Conservation (phyloP, 805 yeast genomes). For the Brettanomyces sp. region DNA sequence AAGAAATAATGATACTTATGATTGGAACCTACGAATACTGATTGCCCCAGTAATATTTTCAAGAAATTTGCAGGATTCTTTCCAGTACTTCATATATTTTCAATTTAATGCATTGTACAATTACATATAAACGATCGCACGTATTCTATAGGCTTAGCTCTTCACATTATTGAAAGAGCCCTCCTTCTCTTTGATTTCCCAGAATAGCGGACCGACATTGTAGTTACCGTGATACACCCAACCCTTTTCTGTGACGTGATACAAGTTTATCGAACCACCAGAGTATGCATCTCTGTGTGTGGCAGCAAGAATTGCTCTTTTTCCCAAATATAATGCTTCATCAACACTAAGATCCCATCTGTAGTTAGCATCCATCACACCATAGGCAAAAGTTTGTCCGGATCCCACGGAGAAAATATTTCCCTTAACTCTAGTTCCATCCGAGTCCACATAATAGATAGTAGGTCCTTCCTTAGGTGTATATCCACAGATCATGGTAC, state of each 20-base stretch:
- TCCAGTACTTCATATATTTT: too few species aligned
- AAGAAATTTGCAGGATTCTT: too few species aligned
- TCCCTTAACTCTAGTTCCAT: constrained; percentile 92
- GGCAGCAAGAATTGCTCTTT: constrained; percentile 93
- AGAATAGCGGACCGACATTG: constrained; percentile 83
- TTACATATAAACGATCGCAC: too few species aligned
- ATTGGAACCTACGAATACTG: not conserved
- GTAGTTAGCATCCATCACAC: constrained; percentile 90
- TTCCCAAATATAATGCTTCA: constrained; percentile 89
- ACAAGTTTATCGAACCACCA: constrained; percentile 92
- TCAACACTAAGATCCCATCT: constrained; percentile 88
- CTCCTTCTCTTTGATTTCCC: constrained; percentile 85
- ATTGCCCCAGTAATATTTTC: too few species aligned
- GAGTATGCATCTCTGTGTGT: constrained; percentile 97
- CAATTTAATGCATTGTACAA: too few species aligned
- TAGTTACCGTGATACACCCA: constrained; percentile 95
- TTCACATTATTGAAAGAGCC: constrained; percentile 80
- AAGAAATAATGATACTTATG: too few species aligned
- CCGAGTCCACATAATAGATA: constrained; percentile 92
- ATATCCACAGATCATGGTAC: constrained; percentile 97
- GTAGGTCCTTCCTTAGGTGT: constrained; percentile 94
- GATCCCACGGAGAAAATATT: constrained; percentile 96
- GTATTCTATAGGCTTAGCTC: constrained; percentile 20
- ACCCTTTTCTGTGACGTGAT: constrained; percentile 87
- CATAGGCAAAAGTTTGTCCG: constrained; percentile 98